A percentile compares a stretch with the other conserved stretches of the same genome.
Evolutionary conservation across 345 rosid genomes (phyloP).

Genomic region (Pistacia vera): DNA sequence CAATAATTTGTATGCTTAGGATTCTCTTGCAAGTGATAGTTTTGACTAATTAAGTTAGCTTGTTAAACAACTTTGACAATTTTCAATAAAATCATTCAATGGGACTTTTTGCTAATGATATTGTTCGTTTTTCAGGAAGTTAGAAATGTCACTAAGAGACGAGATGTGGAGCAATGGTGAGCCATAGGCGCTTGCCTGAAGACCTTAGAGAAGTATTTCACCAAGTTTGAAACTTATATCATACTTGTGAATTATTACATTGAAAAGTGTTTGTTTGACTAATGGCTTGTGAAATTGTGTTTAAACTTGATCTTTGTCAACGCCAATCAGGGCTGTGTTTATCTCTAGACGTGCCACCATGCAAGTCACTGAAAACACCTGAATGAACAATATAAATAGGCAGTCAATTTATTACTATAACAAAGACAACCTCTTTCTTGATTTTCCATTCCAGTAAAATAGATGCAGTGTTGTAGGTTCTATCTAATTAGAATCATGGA

Average conservation of each 20-base stretch:
- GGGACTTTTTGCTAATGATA: constrained; percentile 1
- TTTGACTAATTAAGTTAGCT: too few species aligned
- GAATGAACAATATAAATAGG: neutral
- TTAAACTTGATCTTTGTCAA: neutral
- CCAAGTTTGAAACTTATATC: neutral
- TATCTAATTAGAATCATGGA: too few species aligned
- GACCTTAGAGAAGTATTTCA: constrained; percentile 54
- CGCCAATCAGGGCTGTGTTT: neutral
- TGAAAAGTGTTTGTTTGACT: too few species aligned
- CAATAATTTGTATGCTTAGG: too few species aligned
- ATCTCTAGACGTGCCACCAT: neutral
- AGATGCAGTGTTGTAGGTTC: too few species aligned
- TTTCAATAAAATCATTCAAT: neutral
- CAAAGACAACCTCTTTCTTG: too few species aligned
- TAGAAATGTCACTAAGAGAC: constrained; percentile 82
- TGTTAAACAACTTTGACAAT: too few species aligned
- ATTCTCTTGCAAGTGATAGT: too few species aligned
- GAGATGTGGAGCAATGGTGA: constrained; percentile 98
- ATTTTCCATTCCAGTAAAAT: too few species aligned
- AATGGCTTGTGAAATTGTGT: neutral
- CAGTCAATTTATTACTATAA: too few species aligned
- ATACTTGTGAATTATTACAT: too few species aligned
- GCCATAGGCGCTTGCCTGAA: constrained; percentile 69
- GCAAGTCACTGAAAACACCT: neutral
- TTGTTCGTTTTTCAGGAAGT: constrained; percentile 47